These are phyloP conservation scores for Pseudisothecium myosuroides DNA, from an alignment of 225 moss, liverwort and hornwort genomes.

Conservation along the genomic window DNA sequence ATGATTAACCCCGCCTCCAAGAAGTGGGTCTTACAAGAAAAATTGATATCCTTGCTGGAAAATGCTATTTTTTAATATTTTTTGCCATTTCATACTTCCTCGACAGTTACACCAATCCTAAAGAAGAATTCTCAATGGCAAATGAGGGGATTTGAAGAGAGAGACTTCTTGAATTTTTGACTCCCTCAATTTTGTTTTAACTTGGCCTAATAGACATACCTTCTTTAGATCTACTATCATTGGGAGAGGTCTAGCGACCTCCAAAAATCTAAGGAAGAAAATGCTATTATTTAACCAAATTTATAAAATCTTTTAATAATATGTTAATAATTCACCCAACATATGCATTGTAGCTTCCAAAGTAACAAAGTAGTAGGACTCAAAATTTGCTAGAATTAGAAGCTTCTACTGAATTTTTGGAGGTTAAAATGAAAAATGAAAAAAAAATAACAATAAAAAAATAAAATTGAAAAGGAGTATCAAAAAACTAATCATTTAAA, in stretches of 20 bases:
- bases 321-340: background rate
- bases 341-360: background rate
- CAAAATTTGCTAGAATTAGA: background rate
- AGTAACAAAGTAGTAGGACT: background rate
- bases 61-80: rapidly evolving
- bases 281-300: background rate
- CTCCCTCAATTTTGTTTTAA: rapidly evolving
- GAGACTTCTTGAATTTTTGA: background rate
- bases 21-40: no score
- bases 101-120: rapidly evolving
- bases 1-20: rapidly evolving
- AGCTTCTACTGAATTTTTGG: background rate
- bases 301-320: background rate
- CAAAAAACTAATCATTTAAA: no score
- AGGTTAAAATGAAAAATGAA: background rate
- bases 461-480: no score
- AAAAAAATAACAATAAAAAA: no score
- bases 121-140: background rate
- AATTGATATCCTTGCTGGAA: rapidly evolving
- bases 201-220: rapidly evolving
- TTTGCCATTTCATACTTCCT: background rate
- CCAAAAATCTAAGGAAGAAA: background rate
- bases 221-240: background rate
- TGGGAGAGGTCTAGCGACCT: rapidly evolving
- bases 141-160: rapidly evolving